Percentiles rank a stretch among this genome's conserved stretches.
Evolutionary conservation across 192 early-diverging fungal genomes (phyloP).

Genomic region (Dissophora globulifera): DNA sequence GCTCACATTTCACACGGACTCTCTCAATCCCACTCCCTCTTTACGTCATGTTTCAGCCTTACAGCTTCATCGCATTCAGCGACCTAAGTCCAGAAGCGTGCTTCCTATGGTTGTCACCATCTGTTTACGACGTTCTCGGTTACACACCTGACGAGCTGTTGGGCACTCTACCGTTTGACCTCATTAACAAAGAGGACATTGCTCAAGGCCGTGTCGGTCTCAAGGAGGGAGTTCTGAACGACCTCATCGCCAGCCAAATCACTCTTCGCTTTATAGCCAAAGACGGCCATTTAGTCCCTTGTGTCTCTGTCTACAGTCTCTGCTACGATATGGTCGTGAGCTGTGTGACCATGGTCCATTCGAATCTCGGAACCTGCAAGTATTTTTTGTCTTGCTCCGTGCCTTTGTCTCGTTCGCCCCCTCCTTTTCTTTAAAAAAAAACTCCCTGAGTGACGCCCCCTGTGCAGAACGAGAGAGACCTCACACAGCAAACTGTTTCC

Average conservation of each 20-base stretch:
- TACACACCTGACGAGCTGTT: constrained; percentile 53
- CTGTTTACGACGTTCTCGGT: constrained; percentile 53
- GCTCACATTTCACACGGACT: neutral
- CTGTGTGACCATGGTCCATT: constrained; percentile 5
- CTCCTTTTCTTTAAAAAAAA: too few species aligned
- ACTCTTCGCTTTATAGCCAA: constrained; percentile 45
- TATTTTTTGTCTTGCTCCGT: neutral
- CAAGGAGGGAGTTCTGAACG: constrained; percentile 37
- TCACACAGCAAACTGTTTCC: too few species aligned
- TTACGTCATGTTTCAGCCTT: neutral
- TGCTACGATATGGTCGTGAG: constrained; percentile 17
- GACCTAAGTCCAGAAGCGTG: constrained; percentile 40
- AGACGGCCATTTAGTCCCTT: constrained; percentile 7
- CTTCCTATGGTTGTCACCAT: constrained; percentile 43
- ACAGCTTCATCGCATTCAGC: constrained; percentile 52
- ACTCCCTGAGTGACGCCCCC: too few species aligned
- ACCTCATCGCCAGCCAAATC: constrained; percentile 36
- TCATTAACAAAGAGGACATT: constrained; percentile 45
- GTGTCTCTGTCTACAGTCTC: constrained; percentile 7
- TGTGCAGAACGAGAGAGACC: too few species aligned
- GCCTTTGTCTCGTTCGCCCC: neutral
- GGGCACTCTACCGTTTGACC: constrained; percentile 24
- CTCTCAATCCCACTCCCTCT: neutral
- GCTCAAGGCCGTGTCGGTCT: constrained; percentile 16
- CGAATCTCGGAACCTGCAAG: neutral